Conservation (phyloP, 768 basidiomycete species). For the Kondoa subrosea region DNA sequence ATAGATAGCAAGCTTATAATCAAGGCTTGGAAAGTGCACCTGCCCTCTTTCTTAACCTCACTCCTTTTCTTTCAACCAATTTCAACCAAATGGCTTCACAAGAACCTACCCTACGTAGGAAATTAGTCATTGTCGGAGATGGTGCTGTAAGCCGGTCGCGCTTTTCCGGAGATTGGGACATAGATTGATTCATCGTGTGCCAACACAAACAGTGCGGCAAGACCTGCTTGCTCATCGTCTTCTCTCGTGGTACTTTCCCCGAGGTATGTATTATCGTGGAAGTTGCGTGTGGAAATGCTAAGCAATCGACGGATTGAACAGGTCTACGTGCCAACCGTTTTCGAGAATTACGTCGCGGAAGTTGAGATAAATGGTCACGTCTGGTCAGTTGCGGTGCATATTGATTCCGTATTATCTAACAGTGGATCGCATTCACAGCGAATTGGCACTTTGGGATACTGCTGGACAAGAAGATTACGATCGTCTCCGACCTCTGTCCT, state of each 20-base stretch:
- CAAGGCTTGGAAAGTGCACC: too few relatives aligned
- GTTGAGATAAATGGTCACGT: slow-evolving; percentile 73
- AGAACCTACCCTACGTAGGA: slow-evolving; percentile 49
- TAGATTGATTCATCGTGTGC: not conserved
- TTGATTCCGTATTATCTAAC: too few relatives aligned
- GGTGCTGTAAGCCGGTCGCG: slow-evolving; percentile 42
- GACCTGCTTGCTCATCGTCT: slow-evolving; percentile 89
- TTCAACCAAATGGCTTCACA: not conserved
- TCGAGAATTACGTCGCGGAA: slow-evolving; percentile 98
- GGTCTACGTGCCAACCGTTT: slow-evolving; percentile 99
- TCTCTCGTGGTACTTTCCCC: slow-evolving; percentile 90
- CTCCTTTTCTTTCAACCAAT: not conserved
- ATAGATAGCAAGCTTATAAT: too few relatives aligned
- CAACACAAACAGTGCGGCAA: slow-evolving; percentile 30
- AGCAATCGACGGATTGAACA: slow-evolving; percentile 35
- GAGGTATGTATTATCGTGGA: slow-evolving; percentile 42
- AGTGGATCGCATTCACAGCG: slow-evolving; percentile 59
- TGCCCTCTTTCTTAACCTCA: not conserved
- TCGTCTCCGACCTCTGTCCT: slow-evolving; percentile 88
- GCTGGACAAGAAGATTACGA: slow-evolving; percentile 99
- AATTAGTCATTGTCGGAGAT: slow-evolving; percentile 97
- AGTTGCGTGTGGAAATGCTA: not conserved
- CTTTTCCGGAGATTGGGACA: slow-evolving; percentile 4
- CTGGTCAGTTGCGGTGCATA: too few relatives aligned
- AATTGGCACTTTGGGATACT: slow-evolving; percentile 98